These are phyloP conservation scores for Cryptococcus sp. DNA, from an alignment of 1,284 basidiomycete species.

Conservation along the genomic window DNA sequence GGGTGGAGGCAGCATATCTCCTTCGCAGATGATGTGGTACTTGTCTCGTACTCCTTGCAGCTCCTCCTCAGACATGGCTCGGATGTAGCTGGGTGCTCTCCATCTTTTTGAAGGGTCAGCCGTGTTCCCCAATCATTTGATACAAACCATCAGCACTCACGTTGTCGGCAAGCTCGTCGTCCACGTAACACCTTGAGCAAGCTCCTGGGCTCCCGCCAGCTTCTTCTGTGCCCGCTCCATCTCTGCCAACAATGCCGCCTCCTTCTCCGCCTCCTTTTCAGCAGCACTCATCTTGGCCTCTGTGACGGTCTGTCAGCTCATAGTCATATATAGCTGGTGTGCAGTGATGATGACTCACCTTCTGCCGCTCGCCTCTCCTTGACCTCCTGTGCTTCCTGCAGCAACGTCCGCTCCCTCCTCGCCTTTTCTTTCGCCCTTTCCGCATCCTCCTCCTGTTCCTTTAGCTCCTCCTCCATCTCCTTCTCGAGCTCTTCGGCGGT, in stretches of 20 bases:
- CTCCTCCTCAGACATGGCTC: conserved; percentile 65
- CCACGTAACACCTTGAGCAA: conserved; percentile 89
- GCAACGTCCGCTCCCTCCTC: conserved; percentile 74
- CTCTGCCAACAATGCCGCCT: conserved; percentile 84
- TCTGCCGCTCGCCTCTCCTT: conserved; percentile 73
- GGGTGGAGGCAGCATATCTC: conserved; percentile 83
- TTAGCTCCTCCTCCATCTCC: conserved; percentile 60
- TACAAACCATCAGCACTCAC: conserved; percentile 52
- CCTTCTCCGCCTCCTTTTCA: conserved; percentile 80
- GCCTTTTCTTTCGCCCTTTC: conserved; percentile 68
- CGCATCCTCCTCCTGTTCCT: conserved; percentile 70
- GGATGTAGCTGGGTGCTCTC: conserved; percentile 80
- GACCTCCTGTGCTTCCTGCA: conserved; percentile 90
- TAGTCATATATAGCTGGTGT: background rate
- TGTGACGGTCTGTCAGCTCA: conserved; percentile 38
- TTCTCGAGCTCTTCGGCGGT: conserved; percentile 57
- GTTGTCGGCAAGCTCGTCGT: conserved; percentile 79
- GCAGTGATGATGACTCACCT: conserved; percentile 55
- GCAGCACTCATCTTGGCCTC: conserved; percentile 80
- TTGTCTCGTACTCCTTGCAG: conserved; percentile 77
- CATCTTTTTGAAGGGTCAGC: conserved; percentile 61
- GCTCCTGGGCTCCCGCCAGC: conserved; percentile 84
- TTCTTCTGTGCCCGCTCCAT: conserved; percentile 82
- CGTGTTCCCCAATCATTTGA: background rate
- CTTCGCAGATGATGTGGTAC: conserved; percentile 87